These are phyloP conservation scores for Silene latifolia DNA, from an alignment of 148 eudicot species.

Conservation along the genomic window DNA sequence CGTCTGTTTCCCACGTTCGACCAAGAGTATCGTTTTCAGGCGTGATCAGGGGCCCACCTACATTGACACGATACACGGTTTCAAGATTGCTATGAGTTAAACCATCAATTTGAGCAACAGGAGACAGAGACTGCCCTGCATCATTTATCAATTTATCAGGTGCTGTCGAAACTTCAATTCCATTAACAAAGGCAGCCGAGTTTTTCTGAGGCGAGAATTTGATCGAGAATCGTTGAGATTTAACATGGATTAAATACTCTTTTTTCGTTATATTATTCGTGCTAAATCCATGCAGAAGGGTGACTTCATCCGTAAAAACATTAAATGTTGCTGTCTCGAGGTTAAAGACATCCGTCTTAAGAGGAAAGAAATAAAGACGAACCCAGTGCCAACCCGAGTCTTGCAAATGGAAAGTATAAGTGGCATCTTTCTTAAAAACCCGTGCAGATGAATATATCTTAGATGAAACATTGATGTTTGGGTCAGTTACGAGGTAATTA, in stretches of 20 bases:
- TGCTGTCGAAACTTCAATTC: conserved; percentile 65
- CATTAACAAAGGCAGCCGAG: conserved; percentile 63
- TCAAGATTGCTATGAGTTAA: conserved; percentile 33
- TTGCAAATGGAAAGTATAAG: conserved; percentile 50
- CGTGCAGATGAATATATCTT: conserved; percentile 54
- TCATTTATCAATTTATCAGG: conserved; percentile 53
- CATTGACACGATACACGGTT: conserved; percentile 54
- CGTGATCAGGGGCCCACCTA: conserved; percentile 51
- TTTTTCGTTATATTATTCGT: conserved; percentile 29
- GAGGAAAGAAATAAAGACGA: conserved; percentile 63
- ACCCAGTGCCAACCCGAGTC: conserved; percentile 92
- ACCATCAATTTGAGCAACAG: conserved; percentile 43
- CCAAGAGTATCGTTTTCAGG: conserved; percentile 57
- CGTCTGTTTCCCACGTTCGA: conserved; percentile 54
- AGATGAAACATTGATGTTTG: conserved; percentile 38
- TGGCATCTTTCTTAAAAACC: conserved; percentile 53
- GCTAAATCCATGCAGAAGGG: conserved; percentile 52
- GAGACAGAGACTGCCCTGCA: conserved; percentile 41
- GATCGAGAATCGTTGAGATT: conserved; percentile 38
- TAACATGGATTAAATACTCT: conserved; percentile 61
- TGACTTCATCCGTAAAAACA: conserved; percentile 48
- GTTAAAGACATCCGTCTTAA: conserved; percentile 40
- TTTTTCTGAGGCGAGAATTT: conserved; percentile 45
- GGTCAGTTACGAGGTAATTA: conserved; percentile 34
- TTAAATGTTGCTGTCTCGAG: conserved; percentile 51